phyloP scores from a whole-genome alignment of 495 filamentous ascomycete genomes.

The Aspergillus kassunensis region DNA sequence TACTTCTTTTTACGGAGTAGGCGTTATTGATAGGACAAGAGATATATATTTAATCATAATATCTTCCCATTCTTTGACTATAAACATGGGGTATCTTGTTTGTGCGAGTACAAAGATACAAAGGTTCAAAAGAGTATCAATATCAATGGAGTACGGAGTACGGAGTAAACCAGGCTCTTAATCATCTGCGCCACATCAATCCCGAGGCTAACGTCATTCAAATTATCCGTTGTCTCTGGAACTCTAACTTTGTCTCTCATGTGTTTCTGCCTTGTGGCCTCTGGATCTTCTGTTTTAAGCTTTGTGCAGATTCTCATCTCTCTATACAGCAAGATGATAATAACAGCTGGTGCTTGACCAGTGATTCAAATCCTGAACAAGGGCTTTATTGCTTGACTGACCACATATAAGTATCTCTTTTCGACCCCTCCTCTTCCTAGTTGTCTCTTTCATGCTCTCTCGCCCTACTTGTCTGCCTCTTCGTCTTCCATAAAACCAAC shows the following conservation, averaged over 20 bases:
- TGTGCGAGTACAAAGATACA: no score
- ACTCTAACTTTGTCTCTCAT: neutral
- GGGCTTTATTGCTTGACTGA: slow-evolving; percentile 7
- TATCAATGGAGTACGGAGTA: neutral
- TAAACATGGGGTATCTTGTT: no score
- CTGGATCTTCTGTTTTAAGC: neutral
- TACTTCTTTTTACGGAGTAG: neutral
- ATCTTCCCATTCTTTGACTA: neutral
- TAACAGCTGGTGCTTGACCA: slow-evolving; percentile 9
- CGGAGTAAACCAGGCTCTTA: neutral
- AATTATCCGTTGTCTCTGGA: slow-evolving; percentile 3
- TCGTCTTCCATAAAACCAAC: neutral
- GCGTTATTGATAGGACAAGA: slow-evolving; percentile 8
- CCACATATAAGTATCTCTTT: neutral
- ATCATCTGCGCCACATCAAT: slow-evolving; percentile 10
- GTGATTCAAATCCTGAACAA: slow-evolving; percentile 4
- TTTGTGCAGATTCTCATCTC: neutral
- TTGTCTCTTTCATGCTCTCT: neutral
- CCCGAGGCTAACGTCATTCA: slow-evolving; percentile 12
- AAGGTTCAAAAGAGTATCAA: no score
- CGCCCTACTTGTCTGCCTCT: neutral
- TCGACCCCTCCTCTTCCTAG: neutral
- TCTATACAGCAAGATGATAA: slow-evolving; percentile 7
- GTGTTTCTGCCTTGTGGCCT: neutral
- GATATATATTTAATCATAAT: slow-evolving; percentile 5